Evolutionary conservation across 1,284 basidiomycete genomes (phyloP), one percentile per base, ranked within the genome.

Genomic region (Cryptococcus sp.): DNA sequence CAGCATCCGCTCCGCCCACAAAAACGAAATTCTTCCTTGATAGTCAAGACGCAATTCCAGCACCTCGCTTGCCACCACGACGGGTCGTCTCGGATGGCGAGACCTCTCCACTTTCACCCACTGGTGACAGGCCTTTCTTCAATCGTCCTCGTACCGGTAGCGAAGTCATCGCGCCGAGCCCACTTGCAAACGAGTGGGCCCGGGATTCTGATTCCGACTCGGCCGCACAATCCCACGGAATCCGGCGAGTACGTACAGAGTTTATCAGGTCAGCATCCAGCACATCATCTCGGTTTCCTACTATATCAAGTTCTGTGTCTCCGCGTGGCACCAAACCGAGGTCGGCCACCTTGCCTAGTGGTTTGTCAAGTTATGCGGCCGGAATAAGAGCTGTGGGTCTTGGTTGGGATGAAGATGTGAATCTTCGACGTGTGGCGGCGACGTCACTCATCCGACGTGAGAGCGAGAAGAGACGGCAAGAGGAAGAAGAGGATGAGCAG

Each of bases 81-180:
- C 30, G 20, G 46, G n/a, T 40, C 47, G 19, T n/a, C n/a, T 50
- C 46, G 35, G n/a, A 22, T 47, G 22, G 20, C 50, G 30, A 35
- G 30, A 35, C 30, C 7, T 35, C 30, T 13, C 30, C 38, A 16
- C 25, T 52, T 11, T 62, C 60, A 11, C 19, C 25, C 3, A 50
- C 47, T 16, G 42, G 41, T 17, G 52, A 62, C 6, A 46, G 52
- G 16, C 40, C 57, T 0, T 58, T 30, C 0, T 58, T 30, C 53
- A 60, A 45, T 35, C 55, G 63, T 17, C 57, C 63, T 25, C 58
- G 68, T 50, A 72, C 64, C 46, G 68, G 64, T 17, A 68, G 66
- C 47, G 73, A 69, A 38, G 75, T 76, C 20, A 69, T 76, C 19
- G 68, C 66, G 13, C 75, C 76, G 13, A 73, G 70, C 48, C 76